Conservation (phyloP, 345 rosid species). For the Carallia brachiata region DNA sequence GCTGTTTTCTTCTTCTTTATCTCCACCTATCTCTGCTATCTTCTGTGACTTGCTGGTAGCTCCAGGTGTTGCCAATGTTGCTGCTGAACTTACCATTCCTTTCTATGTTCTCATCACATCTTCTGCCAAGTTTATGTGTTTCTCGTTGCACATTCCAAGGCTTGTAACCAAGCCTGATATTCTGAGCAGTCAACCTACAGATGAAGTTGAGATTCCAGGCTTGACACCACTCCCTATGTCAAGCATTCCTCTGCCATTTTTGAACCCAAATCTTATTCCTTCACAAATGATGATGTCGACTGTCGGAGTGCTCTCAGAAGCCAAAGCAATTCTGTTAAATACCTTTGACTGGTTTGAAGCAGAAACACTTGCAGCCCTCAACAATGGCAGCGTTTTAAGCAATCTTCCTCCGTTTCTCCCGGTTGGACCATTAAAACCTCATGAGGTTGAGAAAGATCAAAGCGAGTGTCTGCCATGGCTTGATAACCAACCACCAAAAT, state of each 20-base stretch:
- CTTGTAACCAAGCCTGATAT: constrained; percentile 4
- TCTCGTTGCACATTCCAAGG: neutral
- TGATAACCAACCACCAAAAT: neutral
- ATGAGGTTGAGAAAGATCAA: neutral
- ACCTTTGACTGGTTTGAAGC: constrained; percentile 12
- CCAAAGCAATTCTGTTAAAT: constrained; percentile 10
- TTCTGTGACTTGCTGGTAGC: neutral
- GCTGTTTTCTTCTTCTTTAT: neutral
- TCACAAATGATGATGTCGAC: neutral
- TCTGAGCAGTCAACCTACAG: neutral
- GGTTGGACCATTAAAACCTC: neutral
- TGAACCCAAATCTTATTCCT: neutral
- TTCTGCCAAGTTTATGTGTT: constrained; percentile 4
- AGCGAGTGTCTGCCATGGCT: constrained; percentile 5
- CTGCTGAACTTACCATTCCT: constrained; percentile 9
- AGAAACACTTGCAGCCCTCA: constrained; percentile 4
- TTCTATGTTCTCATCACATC: neutral
- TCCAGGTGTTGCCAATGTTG: neutral
- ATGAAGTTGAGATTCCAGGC: constrained; percentile 9
- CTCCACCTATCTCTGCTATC: constrained; percentile 2
- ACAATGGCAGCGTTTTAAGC: neutral
- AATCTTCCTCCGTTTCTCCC: constrained; percentile 3
- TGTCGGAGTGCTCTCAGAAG: neutral
- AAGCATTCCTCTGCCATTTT: constrained; percentile 4
- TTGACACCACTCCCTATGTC: neutral